A percentile compares a stretch with the other conserved stretches of the same genome.
These are phyloP conservation scores for Pezicula neosporulosa DNA, from an alignment of 2,329 filamentous ascomycete species.

Conservation along the genomic window DNA sequence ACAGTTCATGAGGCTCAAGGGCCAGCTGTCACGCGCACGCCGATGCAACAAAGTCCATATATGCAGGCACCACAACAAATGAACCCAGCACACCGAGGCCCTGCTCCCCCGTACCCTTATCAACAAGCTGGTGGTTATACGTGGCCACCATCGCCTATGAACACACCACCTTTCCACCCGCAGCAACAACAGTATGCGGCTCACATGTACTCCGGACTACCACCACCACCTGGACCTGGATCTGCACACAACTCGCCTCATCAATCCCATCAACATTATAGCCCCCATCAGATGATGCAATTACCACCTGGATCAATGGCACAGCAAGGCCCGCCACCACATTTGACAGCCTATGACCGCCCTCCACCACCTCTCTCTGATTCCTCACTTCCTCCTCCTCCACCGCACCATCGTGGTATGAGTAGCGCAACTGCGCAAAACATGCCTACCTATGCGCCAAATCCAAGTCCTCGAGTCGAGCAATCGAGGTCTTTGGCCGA, in stretches of 20 bases:
- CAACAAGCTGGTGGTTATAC: constrained; percentile 39
- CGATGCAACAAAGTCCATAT: constrained; percentile 51
- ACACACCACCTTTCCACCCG: constrained; percentile 45
- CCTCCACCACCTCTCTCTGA: constrained; percentile 30
- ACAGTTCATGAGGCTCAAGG: constrained; percentile 84
- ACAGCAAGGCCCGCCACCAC: constrained; percentile 11
- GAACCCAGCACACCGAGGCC: constrained; percentile 32
- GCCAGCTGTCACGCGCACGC: constrained; percentile 75
- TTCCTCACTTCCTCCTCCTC: constrained; percentile 26
- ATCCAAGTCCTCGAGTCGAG: constrained; percentile 33
- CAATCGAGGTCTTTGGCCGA: constrained; percentile 32
- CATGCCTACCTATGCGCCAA: constrained; percentile 27
- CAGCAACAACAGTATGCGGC: constrained; percentile 35
- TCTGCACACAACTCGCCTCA: constrained; percentile 25
- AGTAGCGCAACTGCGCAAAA: constrained; percentile 21
- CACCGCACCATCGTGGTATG: constrained; percentile 20
- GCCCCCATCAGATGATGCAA: constrained; percentile 18
- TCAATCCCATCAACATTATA: constrained; percentile 20
- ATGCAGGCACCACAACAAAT: constrained; percentile 37
- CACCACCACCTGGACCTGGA: constrained; percentile 25
- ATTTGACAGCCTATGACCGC: constrained; percentile 26
- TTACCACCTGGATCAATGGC: constrained; percentile 12
- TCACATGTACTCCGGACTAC: constrained; percentile 32
- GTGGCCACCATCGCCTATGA: constrained; percentile 54
- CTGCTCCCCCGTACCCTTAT: constrained; percentile 35